Conservation (phyloP, 768 basidiomycete genomes). For the Boletus rubroflammeus region DNA sequence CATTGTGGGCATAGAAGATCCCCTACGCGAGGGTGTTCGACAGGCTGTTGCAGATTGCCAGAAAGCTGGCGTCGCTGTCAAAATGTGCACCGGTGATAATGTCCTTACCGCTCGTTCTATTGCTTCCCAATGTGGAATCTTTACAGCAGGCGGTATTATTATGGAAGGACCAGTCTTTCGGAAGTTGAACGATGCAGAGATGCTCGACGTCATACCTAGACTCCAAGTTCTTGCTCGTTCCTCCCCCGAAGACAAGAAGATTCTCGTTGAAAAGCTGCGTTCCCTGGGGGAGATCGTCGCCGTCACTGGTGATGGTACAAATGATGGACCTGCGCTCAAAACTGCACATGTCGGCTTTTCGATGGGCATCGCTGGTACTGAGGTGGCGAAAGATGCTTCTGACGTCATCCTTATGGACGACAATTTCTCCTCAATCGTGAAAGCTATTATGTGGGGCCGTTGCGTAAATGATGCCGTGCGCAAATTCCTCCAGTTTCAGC, state of each 20-base stretch:
- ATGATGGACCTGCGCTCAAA: conserved; percentile 95
- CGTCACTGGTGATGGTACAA: conserved; percentile 97
- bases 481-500: conserved; percentile 96
- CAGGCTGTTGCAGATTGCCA: conserved; percentile 87
- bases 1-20: conserved; percentile 95
- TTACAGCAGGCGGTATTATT: conserved; percentile 87
- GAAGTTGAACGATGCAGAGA: conserved; percentile 62
- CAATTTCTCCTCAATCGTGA: conserved; percentile 93
- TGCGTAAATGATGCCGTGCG: conserved; percentile 97
- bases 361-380: conserved; percentile 95
- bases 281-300: conserved; percentile 86
- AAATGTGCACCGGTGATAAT: conserved; percentile 99
- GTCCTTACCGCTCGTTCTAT: conserved; percentile 95
- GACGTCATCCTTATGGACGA: conserved; percentile 99
- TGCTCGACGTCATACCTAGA: conserved; percentile 81
- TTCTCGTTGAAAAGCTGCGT: conserved; percentile 86
- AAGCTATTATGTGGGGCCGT: conserved; percentile 98
- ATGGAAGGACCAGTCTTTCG: conserved; percentile 98
- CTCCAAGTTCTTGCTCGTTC: conserved; percentile 97
- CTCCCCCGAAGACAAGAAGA: conserved; percentile 94
- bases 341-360: conserved; percentile 96
- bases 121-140: conserved; percentile 94
- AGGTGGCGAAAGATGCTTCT: conserved; percentile 98
- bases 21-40: conserved; percentile 83
- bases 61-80: conserved; percentile 86